Base-by-base conservation (phyloP, 202 grass and related monocot genomes). In the Zoysia matrella region DNA sequence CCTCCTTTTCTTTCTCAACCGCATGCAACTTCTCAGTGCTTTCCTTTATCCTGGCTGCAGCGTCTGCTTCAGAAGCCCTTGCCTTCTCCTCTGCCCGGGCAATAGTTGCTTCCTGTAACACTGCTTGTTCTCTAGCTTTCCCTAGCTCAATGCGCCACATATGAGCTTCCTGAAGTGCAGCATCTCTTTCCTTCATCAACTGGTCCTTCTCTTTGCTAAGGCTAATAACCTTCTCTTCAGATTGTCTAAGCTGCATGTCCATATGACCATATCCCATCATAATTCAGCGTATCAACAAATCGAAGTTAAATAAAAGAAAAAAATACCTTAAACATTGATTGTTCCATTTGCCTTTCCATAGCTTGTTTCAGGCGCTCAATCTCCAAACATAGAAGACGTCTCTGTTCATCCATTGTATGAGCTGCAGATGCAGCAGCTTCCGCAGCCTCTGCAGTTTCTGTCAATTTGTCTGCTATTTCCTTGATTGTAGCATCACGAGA, bases 101-200 rank as follows among this genome's bases (percentile, higher is more conserved):
- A 82, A 99, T 89, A 75, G 89, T 84, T 87, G 93, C 93, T 92
- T 99, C 89, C 69, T 96, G 87, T 81, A 96, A 87, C 61, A 93
- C 91, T 36, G 89, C 89, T 77, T 89, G 96, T 78, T 96, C 96
- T 85, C 89, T 91, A 76, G 96, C 96, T 78, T 99, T 96, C 60
- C 89, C 93, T 82, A 99, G 89, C 87, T 99, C 93, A 84, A 88
- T 91, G 40, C 89, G 91, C 93, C 93, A 96, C 87, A 96, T 69
- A 50, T 94, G 89, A 67, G 96, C 85, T 65, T 99, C 96, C 73
- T 88, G 91, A 73, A 95, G 60, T 76, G 91, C 91, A 45, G 89
- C 77, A 50, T 99, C 91, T 62, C 91, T 94, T 87, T 99, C 93
- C 80, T 92, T 99, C 71, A 90, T 76, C 74, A 99, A 86, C 75